Base-by-base conservation (phyloP, 495 filamentous ascomycete species). In the Achaetomiella virescens region DNA sequence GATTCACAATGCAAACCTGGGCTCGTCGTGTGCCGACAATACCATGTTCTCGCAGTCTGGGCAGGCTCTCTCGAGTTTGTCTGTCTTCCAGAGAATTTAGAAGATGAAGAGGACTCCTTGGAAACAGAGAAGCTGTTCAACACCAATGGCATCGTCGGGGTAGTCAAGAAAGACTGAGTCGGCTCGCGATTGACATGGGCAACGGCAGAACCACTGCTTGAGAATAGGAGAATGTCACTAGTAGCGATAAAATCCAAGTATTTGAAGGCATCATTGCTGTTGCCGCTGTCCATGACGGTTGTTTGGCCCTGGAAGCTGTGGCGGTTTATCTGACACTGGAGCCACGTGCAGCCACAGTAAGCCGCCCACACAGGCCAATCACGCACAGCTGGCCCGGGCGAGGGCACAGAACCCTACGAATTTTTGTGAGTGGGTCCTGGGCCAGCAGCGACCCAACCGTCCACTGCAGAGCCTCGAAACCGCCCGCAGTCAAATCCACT, bases 1-100 rank as follows among this genome's bases (percentile, higher is more conserved):
- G 84, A 72, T 86, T 42, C 69, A 80, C 42, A 87, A 87, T 65
- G 77, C 77, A 12, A 76, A 66, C 12, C 66, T 87, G 53, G 85
- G 86, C 3, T 73, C 72, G 8, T 75, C 71, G 4, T 78, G 75
- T 51, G 67, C 70, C 9, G 72, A 70, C 17, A 77, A 75, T 62
- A 74, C 69, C 27, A 78, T 77, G 73, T 77, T 78, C 52, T 62
- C 69, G 51, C 40, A 29, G 27, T 52, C 57, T 2, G 70, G 70
- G 1, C 58, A 61, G 22, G 70, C 66, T 6, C 53, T 66, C n/a
- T 67, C 63, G 12, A 71, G 68, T 31, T 31, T 70, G 52, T 60
- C 65, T 6, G 68, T 71, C 3, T 71, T 71, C 31, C 42, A 54
- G 47, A 50, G 18, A 20, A 68, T 68, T 8, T 66, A 56, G 46